A percentile compares a stretch with the other conserved stretches of the same genome.
Conservation (phyloP, 345 rosid genomes). For the Stellera chamaejasme region DNA sequence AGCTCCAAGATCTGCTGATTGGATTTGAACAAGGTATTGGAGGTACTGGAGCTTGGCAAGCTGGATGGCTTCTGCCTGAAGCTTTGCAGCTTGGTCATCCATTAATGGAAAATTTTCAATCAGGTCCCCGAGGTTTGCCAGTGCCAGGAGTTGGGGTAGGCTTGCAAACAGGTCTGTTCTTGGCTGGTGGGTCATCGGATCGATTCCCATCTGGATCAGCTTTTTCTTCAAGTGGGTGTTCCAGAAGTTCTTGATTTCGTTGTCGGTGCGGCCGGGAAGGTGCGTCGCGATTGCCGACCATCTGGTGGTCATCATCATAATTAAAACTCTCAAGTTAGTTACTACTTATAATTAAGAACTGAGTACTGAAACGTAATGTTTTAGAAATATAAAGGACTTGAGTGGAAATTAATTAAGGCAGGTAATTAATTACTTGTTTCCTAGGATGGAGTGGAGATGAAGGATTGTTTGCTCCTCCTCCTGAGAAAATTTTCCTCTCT, state of each 20-base stretch:
- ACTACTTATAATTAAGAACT: no score
- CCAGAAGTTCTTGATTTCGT: constrained; percentile 56
- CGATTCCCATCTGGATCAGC: constrained; percentile 61
- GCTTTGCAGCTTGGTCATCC: constrained; percentile 37
- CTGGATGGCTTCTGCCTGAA: constrained; percentile 47
- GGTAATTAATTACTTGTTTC: constrained; percentile 40
- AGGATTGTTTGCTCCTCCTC: constrained; percentile 63
- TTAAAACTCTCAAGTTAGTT: background rate
- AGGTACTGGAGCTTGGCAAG: constrained; percentile 42
- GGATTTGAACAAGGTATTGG: constrained; percentile 35
- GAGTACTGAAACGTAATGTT: background rate
- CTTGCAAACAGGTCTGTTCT: constrained; percentile 52
- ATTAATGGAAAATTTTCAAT: constrained; percentile 24
- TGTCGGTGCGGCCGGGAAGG: constrained; percentile 45
- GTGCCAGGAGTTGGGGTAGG: constrained; percentile 52
- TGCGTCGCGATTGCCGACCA: constrained; percentile 61
- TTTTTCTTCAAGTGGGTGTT: constrained; percentile 55
- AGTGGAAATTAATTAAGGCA: background rate
- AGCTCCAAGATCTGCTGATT: constrained; percentile 33
- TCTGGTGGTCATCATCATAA: constrained; percentile 12
- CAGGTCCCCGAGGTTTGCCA: constrained; percentile 40
- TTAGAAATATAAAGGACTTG: background rate
- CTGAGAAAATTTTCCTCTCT: constrained; percentile 57
- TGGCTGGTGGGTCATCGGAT: constrained; percentile 66
- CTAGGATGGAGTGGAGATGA: constrained; percentile 56